Conservation (phyloP, 2,329 filamentous ascomycete genomes). For the Colletotrichum sp. region DNA sequence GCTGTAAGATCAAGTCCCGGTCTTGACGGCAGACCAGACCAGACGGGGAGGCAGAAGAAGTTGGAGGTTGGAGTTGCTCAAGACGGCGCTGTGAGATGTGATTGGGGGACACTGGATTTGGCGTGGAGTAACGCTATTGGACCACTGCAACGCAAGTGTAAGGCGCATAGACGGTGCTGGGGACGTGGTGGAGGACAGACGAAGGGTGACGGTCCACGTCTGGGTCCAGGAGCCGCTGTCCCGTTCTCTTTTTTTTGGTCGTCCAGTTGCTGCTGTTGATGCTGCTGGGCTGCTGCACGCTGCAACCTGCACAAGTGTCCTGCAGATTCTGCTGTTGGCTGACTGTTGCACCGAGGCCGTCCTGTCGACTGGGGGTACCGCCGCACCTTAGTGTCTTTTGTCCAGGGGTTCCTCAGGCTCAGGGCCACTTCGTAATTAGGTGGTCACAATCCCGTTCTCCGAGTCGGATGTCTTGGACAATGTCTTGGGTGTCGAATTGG, state of each 20-base stretch:
- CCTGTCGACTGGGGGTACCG: background rate
- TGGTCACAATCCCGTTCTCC: background rate
- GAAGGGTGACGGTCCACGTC: background rate
- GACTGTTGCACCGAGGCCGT: background rate
- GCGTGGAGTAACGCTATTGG: conserved; percentile 38
- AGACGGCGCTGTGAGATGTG: conserved; percentile 7
- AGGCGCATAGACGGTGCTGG: conserved; percentile 17
- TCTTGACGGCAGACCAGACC: background rate
- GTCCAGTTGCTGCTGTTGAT: background rate
- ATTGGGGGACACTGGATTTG: conserved; percentile 23
- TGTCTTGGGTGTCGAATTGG: background rate
- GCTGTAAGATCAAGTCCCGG: background rate
- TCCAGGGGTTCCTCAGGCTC: background rate
- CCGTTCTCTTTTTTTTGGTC: background rate
- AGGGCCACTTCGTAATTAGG: background rate
- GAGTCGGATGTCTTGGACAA: background rate
- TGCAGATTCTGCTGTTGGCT: background rate
- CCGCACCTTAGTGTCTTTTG: background rate
- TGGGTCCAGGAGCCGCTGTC: background rate
- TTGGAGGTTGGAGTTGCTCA: conserved; percentile 19
- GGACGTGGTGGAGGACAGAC: conserved; percentile 6
- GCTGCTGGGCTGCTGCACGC: background rate
- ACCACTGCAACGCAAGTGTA: conserved; percentile 19
- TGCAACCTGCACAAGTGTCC: background rate
- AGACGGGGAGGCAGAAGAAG: background rate